Percentiles rank a stretch among this genome's conserved stretches.
Evolutionary conservation across 2,329 filamentous ascomycete genomes (phyloP).

Genomic region (Diaporthe citriasiana): DNA sequence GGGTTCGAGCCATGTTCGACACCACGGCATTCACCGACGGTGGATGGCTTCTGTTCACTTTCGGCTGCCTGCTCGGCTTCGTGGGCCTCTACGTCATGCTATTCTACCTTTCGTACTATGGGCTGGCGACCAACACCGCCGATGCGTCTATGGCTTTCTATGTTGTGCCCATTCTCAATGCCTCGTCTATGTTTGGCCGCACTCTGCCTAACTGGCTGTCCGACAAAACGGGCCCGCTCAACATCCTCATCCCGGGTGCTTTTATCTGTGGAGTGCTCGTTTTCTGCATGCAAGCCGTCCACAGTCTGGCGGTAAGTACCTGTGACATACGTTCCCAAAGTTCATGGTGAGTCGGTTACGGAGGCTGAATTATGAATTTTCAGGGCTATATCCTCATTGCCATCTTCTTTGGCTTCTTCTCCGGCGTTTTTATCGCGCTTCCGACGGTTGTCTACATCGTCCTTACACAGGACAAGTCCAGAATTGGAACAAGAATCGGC

Average conservation of each 20-base stretch:
- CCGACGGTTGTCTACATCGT: conserved; percentile 55
- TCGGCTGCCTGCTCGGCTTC: conserved; percentile 54
- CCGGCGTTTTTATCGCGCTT: conserved; percentile 58
- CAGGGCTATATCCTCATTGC: conserved; percentile 52
- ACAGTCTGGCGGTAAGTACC: conserved; percentile 44
- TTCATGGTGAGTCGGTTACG: background rate
- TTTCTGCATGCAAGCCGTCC: conserved; percentile 54
- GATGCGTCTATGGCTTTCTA: conserved; percentile 55
- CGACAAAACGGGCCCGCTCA: conserved; percentile 56
- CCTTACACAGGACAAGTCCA: conserved; percentile 56
- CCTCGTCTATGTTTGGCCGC: conserved; percentile 55
- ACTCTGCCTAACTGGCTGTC: conserved; percentile 55
- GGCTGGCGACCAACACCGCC: conserved; percentile 49
- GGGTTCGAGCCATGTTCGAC: conserved; percentile 55
- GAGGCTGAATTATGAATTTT: background rate
- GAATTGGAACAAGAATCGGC: conserved; percentile 59
- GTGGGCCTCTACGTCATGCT: conserved; percentile 55
- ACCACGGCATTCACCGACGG: conserved; percentile 55
- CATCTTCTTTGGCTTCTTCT: conserved; percentile 58
- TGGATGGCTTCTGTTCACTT: conserved; percentile 53
- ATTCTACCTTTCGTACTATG: conserved; percentile 58
- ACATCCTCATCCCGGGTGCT: conserved; percentile 51
- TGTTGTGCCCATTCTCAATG: conserved; percentile 57
- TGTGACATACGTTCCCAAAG: no score
- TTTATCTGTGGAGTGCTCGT: conserved; percentile 52